A percentile compares a stretch with the other conserved stretches of the same genome.
Conservation (phyloP, 768 basidiomycete genomes). For the Pholiota microspora region DNA sequence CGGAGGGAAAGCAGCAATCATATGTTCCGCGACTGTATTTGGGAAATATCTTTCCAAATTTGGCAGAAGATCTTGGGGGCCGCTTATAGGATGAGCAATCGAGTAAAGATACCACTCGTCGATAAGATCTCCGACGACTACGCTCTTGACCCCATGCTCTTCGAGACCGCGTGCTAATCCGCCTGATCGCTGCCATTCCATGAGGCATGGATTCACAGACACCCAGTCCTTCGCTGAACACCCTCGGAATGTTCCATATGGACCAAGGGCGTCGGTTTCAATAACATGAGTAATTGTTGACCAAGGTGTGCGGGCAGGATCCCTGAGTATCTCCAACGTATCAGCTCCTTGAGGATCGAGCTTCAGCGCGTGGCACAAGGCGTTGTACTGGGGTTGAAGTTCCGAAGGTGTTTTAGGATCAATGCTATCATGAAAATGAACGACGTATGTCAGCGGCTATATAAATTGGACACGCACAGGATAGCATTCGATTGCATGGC, state of each 20-base stretch:
- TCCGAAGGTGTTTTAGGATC: slow-evolving; percentile 61
- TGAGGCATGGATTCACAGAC: slow-evolving; percentile 47
- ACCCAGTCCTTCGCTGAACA: slow-evolving; percentile 63
- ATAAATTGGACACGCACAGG: slow-evolving; percentile 38
- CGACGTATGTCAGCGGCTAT: no score
- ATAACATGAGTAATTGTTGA: slow-evolving; percentile 54
- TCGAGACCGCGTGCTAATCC: slow-evolving; percentile 51
- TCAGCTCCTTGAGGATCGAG: slow-evolving; percentile 53
- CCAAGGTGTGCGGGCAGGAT: slow-evolving; percentile 47
- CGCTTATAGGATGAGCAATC: slow-evolving; percentile 58
- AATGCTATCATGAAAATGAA: no score
- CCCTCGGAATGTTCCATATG: slow-evolving; percentile 67
- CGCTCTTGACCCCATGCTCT: slow-evolving; percentile 56
- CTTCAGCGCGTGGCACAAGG: slow-evolving; percentile 53
- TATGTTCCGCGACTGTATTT: slow-evolving; percentile 37
- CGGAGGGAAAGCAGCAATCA: slow-evolving; percentile 43
- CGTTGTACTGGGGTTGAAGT: slow-evolving; percentile 59
- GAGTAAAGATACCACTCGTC: slow-evolving; percentile 82
- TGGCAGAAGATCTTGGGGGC: slow-evolving; percentile 47
- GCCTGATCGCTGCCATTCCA: slow-evolving; percentile 68
- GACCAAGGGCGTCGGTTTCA: slow-evolving; percentile 53
- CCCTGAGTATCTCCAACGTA: slow-evolving; percentile 48
- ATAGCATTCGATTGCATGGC: slow-evolving; percentile 76
- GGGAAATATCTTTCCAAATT: slow-evolving; percentile 67
- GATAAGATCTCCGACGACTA: slow-evolving; percentile 65